Evolutionary conservation across 345 rosid species (phyloP).

Genomic region (Jatropha curcas): DNA sequence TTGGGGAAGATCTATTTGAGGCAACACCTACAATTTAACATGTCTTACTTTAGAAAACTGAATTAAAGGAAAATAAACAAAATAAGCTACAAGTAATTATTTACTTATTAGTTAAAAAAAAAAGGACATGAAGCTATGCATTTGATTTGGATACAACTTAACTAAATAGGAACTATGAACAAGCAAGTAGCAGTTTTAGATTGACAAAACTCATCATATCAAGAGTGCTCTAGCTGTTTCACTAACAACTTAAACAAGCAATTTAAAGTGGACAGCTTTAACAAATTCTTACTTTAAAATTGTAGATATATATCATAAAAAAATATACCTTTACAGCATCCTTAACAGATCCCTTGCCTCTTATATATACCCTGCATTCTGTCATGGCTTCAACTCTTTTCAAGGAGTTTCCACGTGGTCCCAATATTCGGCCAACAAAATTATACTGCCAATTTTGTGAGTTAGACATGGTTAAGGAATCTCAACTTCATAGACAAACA

Average conservation of each 20-base stretch:
- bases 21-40: conserved; percentile 29
- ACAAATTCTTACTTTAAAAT: background rate
- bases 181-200: conserved; percentile 9
- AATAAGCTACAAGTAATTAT: background rate
- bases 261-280: background rate
- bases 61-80: background rate
- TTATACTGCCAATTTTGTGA: conserved; percentile 57
- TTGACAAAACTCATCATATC: background rate
- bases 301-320: background rate
- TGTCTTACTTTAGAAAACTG: conserved; percentile 17
- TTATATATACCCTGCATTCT: conserved; percentile 80
- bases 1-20: conserved; percentile 21
- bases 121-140: background rate
- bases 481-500: background rate
- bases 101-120: background rate
- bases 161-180: background rate
- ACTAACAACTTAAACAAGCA: conserved; percentile 2
- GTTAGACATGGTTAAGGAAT: conserved; percentile 26
- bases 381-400: conserved; percentile 88
- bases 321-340: conserved; percentile 75
- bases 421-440: conserved; percentile 92
- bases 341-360: conserved; percentile 93
- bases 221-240: conserved; percentile 8
- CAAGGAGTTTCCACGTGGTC: conserved; percentile 96
- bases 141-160: background rate